Conservation (phyloP, 179 eudicot species). For the Spinacia oleracea region DNA sequence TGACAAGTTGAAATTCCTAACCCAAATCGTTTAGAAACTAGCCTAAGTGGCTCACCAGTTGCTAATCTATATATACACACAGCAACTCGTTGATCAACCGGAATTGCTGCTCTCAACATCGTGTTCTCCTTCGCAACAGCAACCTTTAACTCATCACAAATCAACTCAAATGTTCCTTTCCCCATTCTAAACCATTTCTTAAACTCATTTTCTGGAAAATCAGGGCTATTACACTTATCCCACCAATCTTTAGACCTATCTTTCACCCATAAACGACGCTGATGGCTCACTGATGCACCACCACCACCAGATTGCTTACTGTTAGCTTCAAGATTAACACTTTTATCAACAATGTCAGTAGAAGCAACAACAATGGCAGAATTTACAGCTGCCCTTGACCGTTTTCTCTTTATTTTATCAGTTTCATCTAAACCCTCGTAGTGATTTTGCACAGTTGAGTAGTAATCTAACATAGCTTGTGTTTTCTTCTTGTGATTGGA, state of each 20-base stretch:
- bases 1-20: conserved; percentile 62
- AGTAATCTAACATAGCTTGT: conserved; percentile 51
- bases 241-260: conserved; percentile 60
- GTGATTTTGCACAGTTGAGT: conserved; percentile 27
- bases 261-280: conserved; percentile 54
- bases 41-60: conserved; percentile 55
- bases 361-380: conserved; percentile 31
- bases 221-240: conserved; percentile 49
- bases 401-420: conserved; percentile 34
- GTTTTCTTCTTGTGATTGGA: conserved; percentile 47
- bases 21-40: conserved; percentile 53
- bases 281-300: conserved; percentile 33
- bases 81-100: conserved; percentile 55
- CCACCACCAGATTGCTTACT: conserved; percentile 26
- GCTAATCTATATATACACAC: conserved; percentile 57
- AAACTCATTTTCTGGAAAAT: conserved; percentile 50
- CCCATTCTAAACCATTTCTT: conserved; percentile 51
- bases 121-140: conserved; percentile 56
- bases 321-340: conserved; percentile 13
- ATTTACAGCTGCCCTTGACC: conserved; percentile 32
- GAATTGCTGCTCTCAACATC: conserved; percentile 53
- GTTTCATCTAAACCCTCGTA: conserved; percentile 34
- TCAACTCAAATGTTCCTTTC: conserved; percentile 47
- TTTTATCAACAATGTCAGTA: conserved; percentile 29
- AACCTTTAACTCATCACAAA: conserved; percentile 54